Base-by-base conservation (phyloP, 177 flowering plant genomes). In the Vitis hybrid region DNA sequence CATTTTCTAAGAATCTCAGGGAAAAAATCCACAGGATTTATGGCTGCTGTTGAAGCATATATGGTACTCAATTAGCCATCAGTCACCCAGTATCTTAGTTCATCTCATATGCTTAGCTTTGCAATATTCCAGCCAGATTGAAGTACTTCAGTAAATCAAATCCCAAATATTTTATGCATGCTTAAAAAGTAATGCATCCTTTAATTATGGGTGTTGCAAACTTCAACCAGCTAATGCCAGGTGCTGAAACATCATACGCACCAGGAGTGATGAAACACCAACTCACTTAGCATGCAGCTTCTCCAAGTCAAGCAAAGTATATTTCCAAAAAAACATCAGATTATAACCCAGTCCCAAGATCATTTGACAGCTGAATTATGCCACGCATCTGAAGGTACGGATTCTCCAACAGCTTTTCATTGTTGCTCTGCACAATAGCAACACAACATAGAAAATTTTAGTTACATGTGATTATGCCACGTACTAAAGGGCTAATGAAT, bases 351-450 rank as follows among this genome's bases (percentile, higher is more conserved):
- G 75, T 74, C 64, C 86, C 86, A 76, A 87, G 73, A 70, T 91
- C 97, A 80, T 84, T 93, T 66, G 89, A 88, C 68, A 96, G 78
- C 77, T 92, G 97, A 78, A 93, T 86, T 76, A 96, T 83, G 69
- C 99, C 99, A 52, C 95, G 92, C 92, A 96, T 91, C 82, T 93
- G 99, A 72, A 96, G 97, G 74, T 96, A 96, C 3, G 98, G 99
- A 80, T 96, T 96, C 80, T 96, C 98, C 80, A 96, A 74, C 62
- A 96, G 83, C 79, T 96, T 96, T 74, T 96, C 99, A 75, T 96
- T 96, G 87, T 96, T 96, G 83, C 90, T 89, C 99, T 96, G 90
- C 70, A 76, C 11, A 67, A 65, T 22, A 63, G 19, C 57, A 71
- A 34, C 18, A 62, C 45, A 57, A 22, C 19, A n/a, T 48, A 39